These are phyloP conservation scores for Aspergillus steynii DNA, from an alignment of 495 filamentous ascomycete genomes.

Conservation along the genomic window DNA sequence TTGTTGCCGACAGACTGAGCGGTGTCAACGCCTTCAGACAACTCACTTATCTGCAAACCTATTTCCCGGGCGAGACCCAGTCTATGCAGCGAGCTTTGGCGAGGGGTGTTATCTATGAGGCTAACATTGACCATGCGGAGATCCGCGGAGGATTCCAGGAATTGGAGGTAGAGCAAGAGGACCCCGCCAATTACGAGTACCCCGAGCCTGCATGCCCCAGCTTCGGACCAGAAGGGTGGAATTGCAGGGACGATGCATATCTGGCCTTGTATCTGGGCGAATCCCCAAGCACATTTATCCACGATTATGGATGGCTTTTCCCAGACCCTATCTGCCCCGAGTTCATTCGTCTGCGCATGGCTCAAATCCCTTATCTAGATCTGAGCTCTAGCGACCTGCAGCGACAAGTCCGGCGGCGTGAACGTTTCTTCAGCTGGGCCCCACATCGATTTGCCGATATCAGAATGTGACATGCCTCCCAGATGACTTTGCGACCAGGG, in stretches of 20 bases:
- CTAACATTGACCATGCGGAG: slow-evolving; percentile 11
- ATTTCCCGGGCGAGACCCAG: slow-evolving; percentile 21
- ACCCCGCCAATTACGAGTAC: slow-evolving; percentile 3
- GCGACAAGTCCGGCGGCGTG: background rate
- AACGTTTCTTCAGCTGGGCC: background rate
- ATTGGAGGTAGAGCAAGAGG: slow-evolving; percentile 11
- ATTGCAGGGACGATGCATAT: slow-evolving; percentile 15
- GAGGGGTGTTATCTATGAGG: slow-evolving; percentile 17
- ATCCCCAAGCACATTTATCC: slow-evolving; percentile 7
- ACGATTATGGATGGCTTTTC: slow-evolving; percentile 10
- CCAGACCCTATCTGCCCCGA: slow-evolving; percentile 5
- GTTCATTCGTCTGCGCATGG: slow-evolving; percentile 21
- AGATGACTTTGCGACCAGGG: background rate
- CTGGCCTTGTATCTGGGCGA: slow-evolving; percentile 13
- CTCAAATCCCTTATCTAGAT: slow-evolving; percentile 15
- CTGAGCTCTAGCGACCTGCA: background rate
- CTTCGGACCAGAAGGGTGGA: slow-evolving; percentile 5
- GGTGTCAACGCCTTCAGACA: slow-evolving; percentile 17
- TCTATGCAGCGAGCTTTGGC: slow-evolving; percentile 20
- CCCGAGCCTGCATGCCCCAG: background rate
- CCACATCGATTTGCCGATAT: background rate
- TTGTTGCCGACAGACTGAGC: slow-evolving; percentile 14
- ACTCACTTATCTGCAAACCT: slow-evolving; percentile 16
- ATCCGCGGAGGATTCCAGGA: slow-evolving; percentile 13
- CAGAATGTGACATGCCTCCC: background rate